Base-by-base conservation (phyloP, 1,284 basidiomycete species). In the Cystobasidium slooffiae region DNA sequence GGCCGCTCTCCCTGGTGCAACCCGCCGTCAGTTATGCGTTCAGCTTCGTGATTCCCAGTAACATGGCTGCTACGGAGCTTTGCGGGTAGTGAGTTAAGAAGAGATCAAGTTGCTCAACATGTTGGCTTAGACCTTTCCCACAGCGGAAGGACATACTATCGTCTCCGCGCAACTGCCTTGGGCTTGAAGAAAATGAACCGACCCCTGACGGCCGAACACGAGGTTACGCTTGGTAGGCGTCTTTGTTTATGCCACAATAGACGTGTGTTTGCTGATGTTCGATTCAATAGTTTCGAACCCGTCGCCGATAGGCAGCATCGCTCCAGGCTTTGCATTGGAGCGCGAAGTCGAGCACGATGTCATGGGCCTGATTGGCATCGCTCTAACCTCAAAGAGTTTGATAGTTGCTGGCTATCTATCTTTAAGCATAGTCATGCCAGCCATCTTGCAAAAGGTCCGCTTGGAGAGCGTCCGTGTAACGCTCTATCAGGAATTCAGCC, bases 61-160 rank as follows among this genome's bases (percentile, higher is more conserved):
- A 55, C 20, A 68, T 59, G 67, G 67, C 67, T 1, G 53, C 67
- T 41, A 58, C 51, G 20, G 67, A 68, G 14, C 41, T 20, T 9
- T 56, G 67, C 14, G 14, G 14, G 12, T 68, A 31, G 55, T 59
- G 20, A 10, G 46, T 52, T n/a, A n/a, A n/a, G n/a, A n/a, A n/a
- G n/a, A n/a, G n/a, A n/a, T n/a, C n/a, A n/a, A n/a, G n/a, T n/a
- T n/a, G n/a, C n/a, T n/a, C n/a, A n/a, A n/a, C n/a, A n/a, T n/a
- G n/a, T n/a, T n/a, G n/a, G n/a, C n/a, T n/a, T n/a, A n/a, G n/a
- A 49, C 44, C 8, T 47, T 8, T 39, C 6, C 31, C 16, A 41
- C 43, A 67, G 64, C n/a, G 64, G 64, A 18, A 52, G 67, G 39
- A 68, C 67, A 7, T 68, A 68, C 37, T 59, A 68, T 31, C 51